A percentile compares a stretch with the other conserved stretches of the same genome.
Evolutionary conservation across 2,329 filamentous ascomycete species (phyloP).

Genomic region (Aspergillus pseudonomiae): DNA sequence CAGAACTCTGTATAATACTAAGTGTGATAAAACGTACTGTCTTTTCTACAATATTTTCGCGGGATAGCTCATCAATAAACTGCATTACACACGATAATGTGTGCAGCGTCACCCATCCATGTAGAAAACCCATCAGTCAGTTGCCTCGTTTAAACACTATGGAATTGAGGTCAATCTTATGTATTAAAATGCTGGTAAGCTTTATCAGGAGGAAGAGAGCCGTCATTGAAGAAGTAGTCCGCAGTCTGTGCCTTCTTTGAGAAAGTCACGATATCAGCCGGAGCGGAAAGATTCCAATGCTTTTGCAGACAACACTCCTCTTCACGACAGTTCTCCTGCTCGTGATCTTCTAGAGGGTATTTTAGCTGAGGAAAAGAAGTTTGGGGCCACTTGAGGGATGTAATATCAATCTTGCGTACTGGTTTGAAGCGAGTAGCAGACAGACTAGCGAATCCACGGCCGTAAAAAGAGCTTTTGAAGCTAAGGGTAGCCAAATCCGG

Average conservation of each 20-base stretch:
- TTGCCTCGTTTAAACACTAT: background rate
- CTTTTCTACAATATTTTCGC: constrained; percentile 5
- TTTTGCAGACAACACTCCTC: constrained; percentile 2
- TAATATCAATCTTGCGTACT: constrained; percentile 12
- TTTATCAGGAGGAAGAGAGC: constrained; percentile 7
- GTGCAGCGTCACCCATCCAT: constrained; percentile 15
- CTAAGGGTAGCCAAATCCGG: constrained; percentile 14
- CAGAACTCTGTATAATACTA: background rate
- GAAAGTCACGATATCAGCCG: constrained; percentile 10
- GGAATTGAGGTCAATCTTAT: background rate
- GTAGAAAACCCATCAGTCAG: background rate
- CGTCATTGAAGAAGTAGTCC: constrained; percentile 12
- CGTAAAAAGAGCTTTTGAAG: constrained; percentile 16
- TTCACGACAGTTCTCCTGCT: constrained; percentile 11
- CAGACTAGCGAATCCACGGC: constrained; percentile 11
- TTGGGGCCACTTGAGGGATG: constrained; percentile 14
- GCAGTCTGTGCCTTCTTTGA: constrained; percentile 13
- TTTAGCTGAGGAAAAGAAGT: constrained; percentile 12
- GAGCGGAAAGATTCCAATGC: constrained; percentile 5
- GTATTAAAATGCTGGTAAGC: constrained; percentile 11
- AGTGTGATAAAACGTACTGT: constrained; percentile 1
- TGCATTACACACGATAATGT: constrained; percentile 10
- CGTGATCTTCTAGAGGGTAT: constrained; percentile 11
- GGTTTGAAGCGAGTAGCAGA: constrained; percentile 14
- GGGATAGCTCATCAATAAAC: constrained; percentile 11